Conservation (phyloP, 345 rosid genomes). For the Odontarrhena argentea region DNA sequence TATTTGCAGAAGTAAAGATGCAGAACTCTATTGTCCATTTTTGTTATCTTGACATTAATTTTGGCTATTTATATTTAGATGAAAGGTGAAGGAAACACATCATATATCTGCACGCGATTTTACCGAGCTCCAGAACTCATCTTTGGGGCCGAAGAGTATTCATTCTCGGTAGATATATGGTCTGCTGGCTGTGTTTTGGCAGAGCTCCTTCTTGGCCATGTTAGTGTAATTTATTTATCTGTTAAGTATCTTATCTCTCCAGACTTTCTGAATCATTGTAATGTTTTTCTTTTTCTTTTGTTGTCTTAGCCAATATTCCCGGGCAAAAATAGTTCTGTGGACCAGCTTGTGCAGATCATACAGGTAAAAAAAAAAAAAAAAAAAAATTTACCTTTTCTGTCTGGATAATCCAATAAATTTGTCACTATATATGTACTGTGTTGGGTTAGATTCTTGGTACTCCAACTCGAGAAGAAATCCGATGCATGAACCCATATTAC, state of each 20-base stretch:
- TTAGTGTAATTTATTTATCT: slow-evolving; percentile 30
- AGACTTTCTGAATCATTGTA: slow-evolving; percentile 6
- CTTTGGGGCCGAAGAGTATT: slow-evolving; percentile 79
- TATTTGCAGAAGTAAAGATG: too few relatives aligned
- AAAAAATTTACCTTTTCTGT: not conserved
- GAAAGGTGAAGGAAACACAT: slow-evolving; percentile 77
- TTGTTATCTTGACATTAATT: slow-evolving; percentile 4
- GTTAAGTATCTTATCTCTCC: not conserved
- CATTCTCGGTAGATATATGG: slow-evolving; percentile 87
- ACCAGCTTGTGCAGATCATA: slow-evolving; percentile 84
- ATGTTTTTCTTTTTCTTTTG: slow-evolving; percentile 5
- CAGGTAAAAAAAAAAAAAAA: slow-evolving; percentile 48
- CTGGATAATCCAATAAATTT: not conserved
- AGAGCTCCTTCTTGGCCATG: slow-evolving; percentile 86
- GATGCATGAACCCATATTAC: slow-evolving; percentile 91
- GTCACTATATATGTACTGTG: slow-evolving; percentile 10
- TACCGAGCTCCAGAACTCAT: slow-evolving; percentile 92
- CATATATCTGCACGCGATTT: slow-evolving; percentile 84
- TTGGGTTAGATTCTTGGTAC: slow-evolving; percentile 79
- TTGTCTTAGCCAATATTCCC: slow-evolving; percentile 66
- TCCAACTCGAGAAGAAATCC: slow-evolving; percentile 88
- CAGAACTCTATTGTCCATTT: too few relatives aligned
- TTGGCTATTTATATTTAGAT: slow-evolving; percentile 48
- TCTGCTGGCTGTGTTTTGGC: slow-evolving; percentile 93
- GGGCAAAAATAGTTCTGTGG: slow-evolving; percentile 75